A percentile compares a stretch with the other conserved stretches of the same genome.
Evolutionary conservation across 345 rosid species (phyloP).

Genomic region (Excoecaria agallocha): DNA sequence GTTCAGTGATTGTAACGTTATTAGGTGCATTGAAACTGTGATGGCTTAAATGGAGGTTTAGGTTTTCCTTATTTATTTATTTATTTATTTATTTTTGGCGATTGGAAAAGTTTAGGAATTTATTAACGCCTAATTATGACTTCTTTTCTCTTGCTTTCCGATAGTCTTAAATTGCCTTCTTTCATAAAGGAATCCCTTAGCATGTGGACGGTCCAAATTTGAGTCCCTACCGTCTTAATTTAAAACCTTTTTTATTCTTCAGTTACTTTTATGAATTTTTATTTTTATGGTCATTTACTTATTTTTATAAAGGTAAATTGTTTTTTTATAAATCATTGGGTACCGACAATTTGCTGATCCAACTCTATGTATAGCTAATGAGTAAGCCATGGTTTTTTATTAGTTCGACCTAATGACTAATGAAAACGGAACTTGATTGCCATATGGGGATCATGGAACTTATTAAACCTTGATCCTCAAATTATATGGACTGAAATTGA

Average conservation of each 20-base stretch:
- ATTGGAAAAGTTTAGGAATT: conserved; percentile 17
- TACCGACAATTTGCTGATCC: too few relatives aligned
- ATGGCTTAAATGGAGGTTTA: neutral
- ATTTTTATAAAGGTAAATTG: too few relatives aligned
- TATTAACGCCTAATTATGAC: conserved; percentile 20
- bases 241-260: too few relatives aligned
- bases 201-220: conserved; percentile 36
- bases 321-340: too few relatives aligned
- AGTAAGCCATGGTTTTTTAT: neutral
- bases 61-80: neutral
- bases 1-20: conserved; percentile 18
- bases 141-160: neutral
- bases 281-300: neutral
- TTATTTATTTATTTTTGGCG: neutral
- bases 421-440: neutral
- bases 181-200: conserved; percentile 19
- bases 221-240: conserved; percentile 16
- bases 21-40: conserved; percentile 27
- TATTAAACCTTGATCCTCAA: neutral
- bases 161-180: conserved; percentile 15
- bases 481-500: neutral
- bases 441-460: neutral
- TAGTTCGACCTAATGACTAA: neutral
- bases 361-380: too few relatives aligned
- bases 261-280: neutral